A percentile compares a stretch with the other conserved stretches of the same genome.
Evolutionary conservation across 139 green algal genomes (phyloP).

Genomic region (Tetraselmis chui): DNA sequence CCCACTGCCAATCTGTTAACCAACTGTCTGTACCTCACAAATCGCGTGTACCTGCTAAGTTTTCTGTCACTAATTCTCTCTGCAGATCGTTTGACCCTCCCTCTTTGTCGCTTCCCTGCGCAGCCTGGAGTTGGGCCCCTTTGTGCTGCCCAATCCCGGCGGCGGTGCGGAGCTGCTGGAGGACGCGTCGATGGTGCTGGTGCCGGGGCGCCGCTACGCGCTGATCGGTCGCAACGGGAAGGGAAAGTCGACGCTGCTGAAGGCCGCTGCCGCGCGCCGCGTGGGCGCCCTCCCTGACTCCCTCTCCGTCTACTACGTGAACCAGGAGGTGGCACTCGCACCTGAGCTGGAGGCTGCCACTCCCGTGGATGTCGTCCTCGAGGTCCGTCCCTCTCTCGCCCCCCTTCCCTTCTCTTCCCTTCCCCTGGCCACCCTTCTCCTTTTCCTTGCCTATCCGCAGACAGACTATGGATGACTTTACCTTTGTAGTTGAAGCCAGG

Average conservation of each 20-base stretch:
- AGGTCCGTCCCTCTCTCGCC: no score
- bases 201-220: conserved; percentile 19
- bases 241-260: conserved; percentile 33
- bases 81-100: no score
- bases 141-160: conserved; percentile 24
- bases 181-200: conserved; percentile 10
- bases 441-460: no score
- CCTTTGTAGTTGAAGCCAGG: no score
- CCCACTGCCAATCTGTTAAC: no score
- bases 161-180: conserved; percentile 23
- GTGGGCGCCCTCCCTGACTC: conserved; percentile 8
- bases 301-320: conserved; percentile 25
- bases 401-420: no score
- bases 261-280: conserved; percentile 11
- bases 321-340: conserved; percentile 19
- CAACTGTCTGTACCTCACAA: no score
- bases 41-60: no score
- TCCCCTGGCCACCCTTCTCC: no score
- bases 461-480: no score
- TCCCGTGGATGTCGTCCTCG: conserved; percentile 17
- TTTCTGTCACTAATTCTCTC: no score
- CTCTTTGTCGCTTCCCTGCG: no score
- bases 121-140: conserved; percentile 13
- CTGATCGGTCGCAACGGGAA: conserved; percentile 33
- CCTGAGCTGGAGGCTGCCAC: conserved; percentile 14